Evolutionary conservation across 148 eudicot genomes (phyloP).

Genomic region (Silene uniflora): DNA sequence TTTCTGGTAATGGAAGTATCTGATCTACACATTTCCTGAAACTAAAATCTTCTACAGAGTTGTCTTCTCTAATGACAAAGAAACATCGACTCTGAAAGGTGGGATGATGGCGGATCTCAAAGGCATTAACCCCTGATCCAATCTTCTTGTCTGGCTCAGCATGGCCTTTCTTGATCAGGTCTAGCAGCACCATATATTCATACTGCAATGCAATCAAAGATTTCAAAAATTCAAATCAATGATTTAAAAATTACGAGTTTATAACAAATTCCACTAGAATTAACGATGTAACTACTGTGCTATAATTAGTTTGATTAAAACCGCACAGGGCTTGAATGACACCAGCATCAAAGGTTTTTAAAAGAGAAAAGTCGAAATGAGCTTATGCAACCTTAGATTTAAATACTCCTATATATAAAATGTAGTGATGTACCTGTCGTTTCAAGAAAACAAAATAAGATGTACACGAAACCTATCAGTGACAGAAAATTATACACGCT

Average conservation of each 20-base stretch:
- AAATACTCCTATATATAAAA: no score
- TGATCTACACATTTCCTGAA: slow-evolving; percentile 92
- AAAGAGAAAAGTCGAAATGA: no score
- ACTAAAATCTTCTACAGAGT: slow-evolving; percentile 79
- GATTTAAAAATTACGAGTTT: not conserved
- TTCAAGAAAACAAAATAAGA: no score
- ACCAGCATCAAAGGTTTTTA: no score
- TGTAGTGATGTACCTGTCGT: no score
- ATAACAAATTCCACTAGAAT: no score
- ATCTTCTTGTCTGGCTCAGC: slow-evolving; percentile 74
- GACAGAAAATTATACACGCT: no score
- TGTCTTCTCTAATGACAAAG: slow-evolving; percentile 66
- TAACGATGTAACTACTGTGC: no score
- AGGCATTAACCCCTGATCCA: slow-evolving; percentile 54
- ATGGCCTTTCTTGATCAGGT: slow-evolving; percentile 80
- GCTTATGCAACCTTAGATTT: no score
- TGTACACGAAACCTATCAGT: no score
- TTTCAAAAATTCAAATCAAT: not conserved
- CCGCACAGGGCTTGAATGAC: no score
- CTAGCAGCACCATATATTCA: slow-evolving; percentile 61
- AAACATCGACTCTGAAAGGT: slow-evolving; percentile 73
- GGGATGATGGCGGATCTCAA: slow-evolving; percentile 82
- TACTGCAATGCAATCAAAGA: slow-evolving; percentile 39
- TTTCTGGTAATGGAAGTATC: slow-evolving; percentile 83
- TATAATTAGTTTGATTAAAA: no score